Percentiles rank a stretch among this genome's conserved stretches.
Conservation (phyloP, 352 stramenopile species). For the Phytophthora ohioensis region DNA sequence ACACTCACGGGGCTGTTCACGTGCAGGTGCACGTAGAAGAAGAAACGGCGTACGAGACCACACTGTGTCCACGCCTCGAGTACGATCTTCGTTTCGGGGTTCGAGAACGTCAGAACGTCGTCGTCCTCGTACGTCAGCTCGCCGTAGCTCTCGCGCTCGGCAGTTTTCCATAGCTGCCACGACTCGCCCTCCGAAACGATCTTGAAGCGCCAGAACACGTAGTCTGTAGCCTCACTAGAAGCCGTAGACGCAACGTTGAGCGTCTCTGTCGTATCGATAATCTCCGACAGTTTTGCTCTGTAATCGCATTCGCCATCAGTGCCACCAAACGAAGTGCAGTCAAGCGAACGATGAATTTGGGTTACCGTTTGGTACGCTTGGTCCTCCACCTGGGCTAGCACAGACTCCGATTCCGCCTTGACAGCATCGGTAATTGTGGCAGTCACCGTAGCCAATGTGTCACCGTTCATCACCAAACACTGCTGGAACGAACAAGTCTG, state of each 20-base stretch:
- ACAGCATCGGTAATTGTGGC: conserved; percentile 42
- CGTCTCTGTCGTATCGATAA: conserved; percentile 46
- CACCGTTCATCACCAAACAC: conserved; percentile 61
- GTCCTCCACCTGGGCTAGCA: conserved; percentile 46
- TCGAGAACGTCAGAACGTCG: conserved; percentile 45
- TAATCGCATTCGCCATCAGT: conserved; percentile 45
- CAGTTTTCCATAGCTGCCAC: conserved; percentile 59
- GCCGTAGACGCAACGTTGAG: conserved; percentile 24
- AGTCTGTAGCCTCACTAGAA: conserved; percentile 36
- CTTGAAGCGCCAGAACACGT: conserved; percentile 75
- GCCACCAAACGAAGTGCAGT: conserved; percentile 53
- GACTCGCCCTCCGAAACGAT: conserved; percentile 42
- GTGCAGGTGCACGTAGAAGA: conserved; percentile 64
- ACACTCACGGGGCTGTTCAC: conserved; percentile 54
- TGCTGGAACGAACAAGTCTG: conserved; percentile 57
- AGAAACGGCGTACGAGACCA: conserved; percentile 52
- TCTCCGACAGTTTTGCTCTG: conserved; percentile 39
- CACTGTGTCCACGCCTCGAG: conserved; percentile 73
- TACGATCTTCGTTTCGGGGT: conserved; percentile 54
- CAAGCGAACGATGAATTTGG: conserved; percentile 67
- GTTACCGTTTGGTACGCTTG: conserved; percentile 58
- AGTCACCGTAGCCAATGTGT: conserved; percentile 51
- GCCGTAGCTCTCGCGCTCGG: conserved; percentile 16
- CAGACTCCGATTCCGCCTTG: conserved; percentile 39
- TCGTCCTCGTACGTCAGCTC: conserved; percentile 27